Evolutionary conservation across 1,284 basidiomycete genomes (phyloP).

Genomic region (Cryptococcus wingfieldii): DNA sequence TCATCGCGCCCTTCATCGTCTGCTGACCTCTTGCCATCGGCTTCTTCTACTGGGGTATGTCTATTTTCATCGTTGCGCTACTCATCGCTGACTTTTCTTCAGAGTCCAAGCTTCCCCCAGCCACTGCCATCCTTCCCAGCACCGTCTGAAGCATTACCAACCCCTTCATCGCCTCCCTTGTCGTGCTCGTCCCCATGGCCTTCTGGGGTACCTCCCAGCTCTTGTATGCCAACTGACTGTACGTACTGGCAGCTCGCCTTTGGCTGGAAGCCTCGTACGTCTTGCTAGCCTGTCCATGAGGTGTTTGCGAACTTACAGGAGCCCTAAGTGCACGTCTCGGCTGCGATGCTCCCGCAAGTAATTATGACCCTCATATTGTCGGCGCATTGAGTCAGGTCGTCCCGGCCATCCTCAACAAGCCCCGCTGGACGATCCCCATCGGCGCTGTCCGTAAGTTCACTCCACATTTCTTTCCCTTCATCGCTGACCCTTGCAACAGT

Average conservation of each 20-base stretch:
- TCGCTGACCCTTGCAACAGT: too few species aligned
- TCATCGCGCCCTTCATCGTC: constrained; percentile 40
- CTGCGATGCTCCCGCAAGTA: too few species aligned
- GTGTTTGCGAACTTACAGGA: too few species aligned
- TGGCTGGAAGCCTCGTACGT: constrained; percentile 21
- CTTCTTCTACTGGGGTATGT: constrained; percentile 38
- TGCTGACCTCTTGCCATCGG: constrained; percentile 18
- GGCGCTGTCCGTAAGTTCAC: too few species aligned
- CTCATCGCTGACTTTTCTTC: neutral
- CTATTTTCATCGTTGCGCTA: too few species aligned
- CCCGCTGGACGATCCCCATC: too few species aligned
- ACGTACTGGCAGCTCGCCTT: constrained; percentile 23
- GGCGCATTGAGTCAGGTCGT: too few species aligned
- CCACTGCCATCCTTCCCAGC: constrained; percentile 23
- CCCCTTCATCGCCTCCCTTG: constrained; percentile 19
- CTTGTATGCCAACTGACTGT: constrained; percentile 25
- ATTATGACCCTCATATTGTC: too few species aligned
- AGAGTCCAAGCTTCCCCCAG: constrained; percentile 19
- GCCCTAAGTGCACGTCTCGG: too few species aligned
- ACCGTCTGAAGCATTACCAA: constrained; percentile 31
- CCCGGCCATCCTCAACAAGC: too few species aligned
- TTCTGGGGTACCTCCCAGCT: constrained; percentile 34
- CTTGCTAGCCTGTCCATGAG: too few species aligned
- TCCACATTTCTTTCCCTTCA: too few species aligned
- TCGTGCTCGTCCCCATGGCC: constrained; percentile 20